Percentiles rank a stretch among this genome's conserved stretches.
Evolutionary conservation across 345 rosid genomes (phyloP).

Genomic region (Anastatica hierochuntica): DNA sequence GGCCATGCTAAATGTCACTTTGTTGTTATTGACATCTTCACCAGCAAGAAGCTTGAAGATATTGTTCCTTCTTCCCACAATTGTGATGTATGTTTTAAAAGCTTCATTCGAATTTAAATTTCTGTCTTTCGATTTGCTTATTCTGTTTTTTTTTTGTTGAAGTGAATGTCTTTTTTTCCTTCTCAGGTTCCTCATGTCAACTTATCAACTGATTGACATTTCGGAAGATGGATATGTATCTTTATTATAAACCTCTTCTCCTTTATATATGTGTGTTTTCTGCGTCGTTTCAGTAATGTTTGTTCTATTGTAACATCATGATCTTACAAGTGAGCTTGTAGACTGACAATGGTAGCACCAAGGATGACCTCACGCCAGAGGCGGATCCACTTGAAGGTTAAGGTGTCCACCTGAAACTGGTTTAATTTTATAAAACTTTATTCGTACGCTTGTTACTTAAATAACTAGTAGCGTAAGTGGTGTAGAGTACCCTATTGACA

Average conservation of each 20-base stretch:
- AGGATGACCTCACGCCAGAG: slow-evolving; percentile 82
- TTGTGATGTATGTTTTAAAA: slow-evolving; percentile 43
- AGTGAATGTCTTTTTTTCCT: not conserved
- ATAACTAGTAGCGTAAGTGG: too few relatives aligned
- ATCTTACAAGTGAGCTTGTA: slow-evolving; percentile 50
- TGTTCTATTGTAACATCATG: not conserved
- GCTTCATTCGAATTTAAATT: not conserved
- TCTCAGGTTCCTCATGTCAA: slow-evolving; percentile 63
- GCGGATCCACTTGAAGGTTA: too few relatives aligned
- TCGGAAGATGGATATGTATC: slow-evolving; percentile 80
- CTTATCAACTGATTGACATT: slow-evolving; percentile 69
- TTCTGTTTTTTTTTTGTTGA: not conserved
- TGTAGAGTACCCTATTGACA: too few relatives aligned
- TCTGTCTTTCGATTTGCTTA: not conserved
- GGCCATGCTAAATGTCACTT: slow-evolving; percentile 95
- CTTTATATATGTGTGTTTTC: not conserved
- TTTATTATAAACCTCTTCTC: not conserved
- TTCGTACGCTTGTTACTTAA: too few relatives aligned
- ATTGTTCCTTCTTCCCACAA: slow-evolving; percentile 91
- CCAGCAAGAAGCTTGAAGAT: slow-evolving; percentile 77
- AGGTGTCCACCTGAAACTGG: slow-evolving; percentile 59
- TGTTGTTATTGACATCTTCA: slow-evolving; percentile 83
- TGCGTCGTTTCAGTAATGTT: not conserved
- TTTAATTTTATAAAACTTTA: too few relatives aligned
- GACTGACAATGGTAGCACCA: slow-evolving; percentile 59